phyloP scores from a whole-genome alignment of 306 rosid species.

The Potentilla sterilis region DNA sequence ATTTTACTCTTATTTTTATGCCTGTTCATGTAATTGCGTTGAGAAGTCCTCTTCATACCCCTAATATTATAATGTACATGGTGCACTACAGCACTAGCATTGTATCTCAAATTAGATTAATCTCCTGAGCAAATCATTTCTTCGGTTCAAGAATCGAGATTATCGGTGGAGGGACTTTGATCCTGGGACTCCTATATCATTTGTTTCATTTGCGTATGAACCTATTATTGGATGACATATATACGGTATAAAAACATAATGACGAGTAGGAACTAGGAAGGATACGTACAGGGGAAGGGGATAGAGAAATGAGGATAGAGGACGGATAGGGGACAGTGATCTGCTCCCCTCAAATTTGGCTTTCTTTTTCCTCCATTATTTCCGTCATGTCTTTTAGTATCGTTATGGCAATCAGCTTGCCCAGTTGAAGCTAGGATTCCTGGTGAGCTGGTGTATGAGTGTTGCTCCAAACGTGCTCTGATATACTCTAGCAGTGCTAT shows the following conservation, averaged over 20 bases:
- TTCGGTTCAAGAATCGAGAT: not conserved
- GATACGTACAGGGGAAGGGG: no score
- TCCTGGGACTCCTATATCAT: not conserved
- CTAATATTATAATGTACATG: constrained; percentile 46
- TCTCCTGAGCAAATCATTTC: not conserved
- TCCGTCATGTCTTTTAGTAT: not conserved
- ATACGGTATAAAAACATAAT: not conserved
- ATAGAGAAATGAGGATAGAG: no score
- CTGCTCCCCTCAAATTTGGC: not conserved
- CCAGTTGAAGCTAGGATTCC: not conserved
- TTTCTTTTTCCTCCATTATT: not conserved
- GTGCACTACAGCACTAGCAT: not conserved
- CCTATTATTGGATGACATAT: not conserved
- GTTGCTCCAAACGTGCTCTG: no score
- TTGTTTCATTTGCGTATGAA: not conserved
- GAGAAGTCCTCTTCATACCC: constrained; percentile 30
- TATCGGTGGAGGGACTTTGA: not conserved
- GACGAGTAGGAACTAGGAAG: no score
- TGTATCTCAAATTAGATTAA: constrained; percentile 8
- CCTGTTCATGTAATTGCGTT: constrained; percentile 40
- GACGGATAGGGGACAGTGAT: no score
- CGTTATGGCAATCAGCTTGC: not conserved
- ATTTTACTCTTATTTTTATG: constrained; percentile 34
- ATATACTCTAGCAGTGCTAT: not conserved
- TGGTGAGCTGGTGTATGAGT: not conserved